These are phyloP conservation scores for Eucalyptus tenuipes DNA, from an alignment of 345 rosid species.

Conservation along the genomic window DNA sequence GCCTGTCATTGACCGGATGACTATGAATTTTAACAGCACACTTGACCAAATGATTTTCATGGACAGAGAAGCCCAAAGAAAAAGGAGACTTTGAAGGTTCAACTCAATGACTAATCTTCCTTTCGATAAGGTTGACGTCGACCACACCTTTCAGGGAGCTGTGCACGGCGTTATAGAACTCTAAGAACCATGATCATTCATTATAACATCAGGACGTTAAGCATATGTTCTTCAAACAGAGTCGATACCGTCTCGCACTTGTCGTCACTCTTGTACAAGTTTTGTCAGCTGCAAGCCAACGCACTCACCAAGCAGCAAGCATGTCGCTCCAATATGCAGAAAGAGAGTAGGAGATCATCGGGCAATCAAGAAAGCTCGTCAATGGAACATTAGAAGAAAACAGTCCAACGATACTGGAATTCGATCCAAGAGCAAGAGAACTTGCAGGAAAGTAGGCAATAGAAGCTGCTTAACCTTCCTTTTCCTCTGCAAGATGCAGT, in stretches of 20 bases:
- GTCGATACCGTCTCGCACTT: neutral
- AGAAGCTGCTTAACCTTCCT: neutral
- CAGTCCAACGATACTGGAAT: neutral
- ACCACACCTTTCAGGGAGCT: neutral
- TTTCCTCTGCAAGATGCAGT: neutral
- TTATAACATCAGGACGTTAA: neutral
- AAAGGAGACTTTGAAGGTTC: neutral
- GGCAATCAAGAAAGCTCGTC: neutral
- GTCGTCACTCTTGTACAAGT: neutral
- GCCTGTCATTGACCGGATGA: neutral
- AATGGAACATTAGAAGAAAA: neutral
- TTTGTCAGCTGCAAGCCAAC: neutral
- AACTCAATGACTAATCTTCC: neutral
- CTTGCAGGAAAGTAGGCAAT: neutral
- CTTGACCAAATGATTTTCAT: neutral
- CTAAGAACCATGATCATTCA: neutral
- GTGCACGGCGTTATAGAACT: neutral
- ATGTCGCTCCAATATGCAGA: neutral
- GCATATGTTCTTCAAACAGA: neutral
- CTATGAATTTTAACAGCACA: no score
- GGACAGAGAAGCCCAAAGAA: neutral
- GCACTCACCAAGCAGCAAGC: neutral
- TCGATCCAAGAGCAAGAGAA: neutral
- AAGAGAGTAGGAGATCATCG: neutral
- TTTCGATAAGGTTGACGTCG: neutral